These are phyloP conservation scores for Suhomyces choctaworum DNA, from an alignment of 1,139 yeast species.

Conservation along the genomic window DNA sequence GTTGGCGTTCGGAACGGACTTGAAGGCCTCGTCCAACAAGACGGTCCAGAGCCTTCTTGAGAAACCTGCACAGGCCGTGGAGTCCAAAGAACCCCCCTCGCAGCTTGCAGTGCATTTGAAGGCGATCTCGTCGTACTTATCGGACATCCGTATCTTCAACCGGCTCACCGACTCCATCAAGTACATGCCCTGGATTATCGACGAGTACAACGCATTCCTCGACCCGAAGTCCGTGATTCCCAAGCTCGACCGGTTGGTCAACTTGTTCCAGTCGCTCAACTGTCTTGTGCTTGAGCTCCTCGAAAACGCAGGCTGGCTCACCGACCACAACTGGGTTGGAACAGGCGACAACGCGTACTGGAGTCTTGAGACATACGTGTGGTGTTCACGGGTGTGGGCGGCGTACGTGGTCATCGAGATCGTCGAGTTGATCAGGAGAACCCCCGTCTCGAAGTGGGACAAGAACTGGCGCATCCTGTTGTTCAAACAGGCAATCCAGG, in stretches of 20 bases:
- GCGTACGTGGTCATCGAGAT: slow-evolving; percentile 50
- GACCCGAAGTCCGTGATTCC: slow-evolving; percentile 30
- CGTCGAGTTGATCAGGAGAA: slow-evolving; percentile 43
- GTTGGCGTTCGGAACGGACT: slow-evolving; percentile 18
- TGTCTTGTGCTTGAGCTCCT: slow-evolving; percentile 50
- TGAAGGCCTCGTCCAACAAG: slow-evolving; percentile 21
- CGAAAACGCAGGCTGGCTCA: slow-evolving; percentile 60
- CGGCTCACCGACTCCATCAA: slow-evolving; percentile 54
- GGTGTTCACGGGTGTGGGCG: slow-evolving; percentile 63
- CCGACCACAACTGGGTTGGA: slow-evolving; percentile 56
- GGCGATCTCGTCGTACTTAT: slow-evolving; percentile 44
- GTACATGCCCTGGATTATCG: slow-evolving; percentile 51
- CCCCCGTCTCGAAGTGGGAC: slow-evolving; percentile 41
- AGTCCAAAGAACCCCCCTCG: slow-evolving; percentile 19
- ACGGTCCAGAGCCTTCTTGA: slow-evolving; percentile 7
- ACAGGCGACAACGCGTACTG: slow-evolving; percentile 45
- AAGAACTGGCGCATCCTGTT: slow-evolving; percentile 37
- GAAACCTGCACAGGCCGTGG: slow-evolving; percentile 3
- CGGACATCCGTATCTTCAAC: slow-evolving; percentile 56
- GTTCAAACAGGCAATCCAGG: slow-evolving; percentile 45
- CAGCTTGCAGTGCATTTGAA: slow-evolving; percentile 42
- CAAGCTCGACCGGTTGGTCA: slow-evolving; percentile 35
- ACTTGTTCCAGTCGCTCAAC: slow-evolving; percentile 43
- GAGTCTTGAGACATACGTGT: slow-evolving; percentile 46
- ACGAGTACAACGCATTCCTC: slow-evolving; percentile 35